These are phyloP conservation scores for Odonthalia washingtoniensis DNA, from an alignment of 31 red algal species.

Conservation along the genomic window DNA sequence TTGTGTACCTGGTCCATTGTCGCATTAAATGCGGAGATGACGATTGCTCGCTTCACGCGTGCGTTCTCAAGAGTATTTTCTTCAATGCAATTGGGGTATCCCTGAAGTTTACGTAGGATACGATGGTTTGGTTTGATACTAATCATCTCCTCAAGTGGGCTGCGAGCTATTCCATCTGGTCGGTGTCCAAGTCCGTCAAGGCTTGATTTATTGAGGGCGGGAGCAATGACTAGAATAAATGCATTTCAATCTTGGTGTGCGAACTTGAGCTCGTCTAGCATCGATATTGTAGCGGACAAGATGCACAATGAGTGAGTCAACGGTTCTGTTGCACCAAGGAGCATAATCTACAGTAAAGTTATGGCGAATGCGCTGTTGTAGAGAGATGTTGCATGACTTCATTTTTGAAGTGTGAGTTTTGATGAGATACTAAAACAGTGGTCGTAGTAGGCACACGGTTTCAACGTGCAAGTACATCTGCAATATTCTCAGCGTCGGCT, in stretches of 20 bases:
- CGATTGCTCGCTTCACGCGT: no score
- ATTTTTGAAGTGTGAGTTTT: conserved; percentile 56
- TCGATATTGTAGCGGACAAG: neutral
- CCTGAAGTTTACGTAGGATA: neutral
- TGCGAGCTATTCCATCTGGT: conserved; percentile 3
- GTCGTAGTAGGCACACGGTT: conserved; percentile 34
- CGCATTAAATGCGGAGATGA: no score
- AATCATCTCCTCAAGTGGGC: neutral
- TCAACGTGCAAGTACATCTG: conserved; percentile 20
- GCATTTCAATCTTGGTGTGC: conserved; percentile 34
- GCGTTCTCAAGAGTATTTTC: no score
- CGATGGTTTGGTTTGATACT: neutral
- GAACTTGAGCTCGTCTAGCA: conserved; percentile 44
- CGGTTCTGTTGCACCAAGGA: conserved; percentile 36
- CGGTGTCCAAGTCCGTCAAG: conserved; percentile 32
- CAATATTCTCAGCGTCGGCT: neutral
- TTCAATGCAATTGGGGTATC: no score
- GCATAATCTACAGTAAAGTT: conserved; percentile 20
- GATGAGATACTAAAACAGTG: conserved; percentile 12
- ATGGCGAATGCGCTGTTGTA: conserved; percentile 5
- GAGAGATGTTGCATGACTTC: neutral
- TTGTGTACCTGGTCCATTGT: no score
- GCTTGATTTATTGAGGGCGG: conserved; percentile 41
- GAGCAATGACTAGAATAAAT: conserved; percentile 23
- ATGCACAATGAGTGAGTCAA: conserved; percentile 32